Percentiles rank a stretch among this genome's conserved stretches.
phyloP scores from a whole-genome alignment of 192 early-diverging fungal genomes.

The Mortierella claussenii region DNA sequence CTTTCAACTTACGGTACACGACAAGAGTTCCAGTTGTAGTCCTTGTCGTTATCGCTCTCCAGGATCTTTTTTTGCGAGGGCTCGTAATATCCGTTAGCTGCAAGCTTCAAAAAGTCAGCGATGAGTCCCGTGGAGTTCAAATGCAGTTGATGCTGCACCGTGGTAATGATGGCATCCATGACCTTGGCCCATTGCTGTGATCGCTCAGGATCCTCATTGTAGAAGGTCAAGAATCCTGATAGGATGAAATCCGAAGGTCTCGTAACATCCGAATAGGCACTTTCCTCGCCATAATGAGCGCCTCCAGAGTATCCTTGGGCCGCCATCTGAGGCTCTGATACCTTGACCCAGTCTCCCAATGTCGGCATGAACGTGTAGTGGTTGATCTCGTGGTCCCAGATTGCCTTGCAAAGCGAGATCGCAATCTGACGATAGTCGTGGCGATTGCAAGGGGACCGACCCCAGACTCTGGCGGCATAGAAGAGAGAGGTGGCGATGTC shows the following conservation, averaged over 20 bases:
- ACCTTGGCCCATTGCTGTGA: conserved; percentile 57
- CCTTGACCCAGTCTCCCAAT: conserved; percentile 63
- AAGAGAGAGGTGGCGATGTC: conserved; percentile 65
- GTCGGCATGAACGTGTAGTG: conserved; percentile 60
- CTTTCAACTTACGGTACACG: conserved; percentile 57
- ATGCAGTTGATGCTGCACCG: conserved; percentile 44
- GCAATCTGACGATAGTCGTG: conserved; percentile 59
- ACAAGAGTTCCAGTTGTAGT: conserved; percentile 68
- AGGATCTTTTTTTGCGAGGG: conserved; percentile 56
- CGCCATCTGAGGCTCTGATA: conserved; percentile 10
- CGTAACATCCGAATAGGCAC: conserved; percentile 54
- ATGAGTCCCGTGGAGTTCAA: conserved; percentile 62
- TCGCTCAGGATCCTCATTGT: conserved; percentile 59
- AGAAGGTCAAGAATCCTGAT: conserved; percentile 60
- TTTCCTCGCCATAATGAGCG: conserved; percentile 54
- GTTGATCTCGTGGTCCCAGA: conserved; percentile 64
- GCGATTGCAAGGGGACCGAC: conserved; percentile 38
- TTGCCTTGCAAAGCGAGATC: conserved; percentile 51
- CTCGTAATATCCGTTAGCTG: conserved; percentile 45
- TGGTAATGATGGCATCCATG: conserved; percentile 56
- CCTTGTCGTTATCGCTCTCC: conserved; percentile 58
- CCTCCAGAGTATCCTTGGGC: conserved; percentile 26
- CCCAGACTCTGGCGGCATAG: conserved; percentile 58
- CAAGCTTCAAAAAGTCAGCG: conserved; percentile 62
- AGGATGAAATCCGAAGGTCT: conserved; percentile 66